Percentiles rank a stretch among this genome's conserved stretches.
phyloP scores from a whole-genome alignment of 1,284 basidiomycete genomes.

The Golubevia pallescens region DNA sequence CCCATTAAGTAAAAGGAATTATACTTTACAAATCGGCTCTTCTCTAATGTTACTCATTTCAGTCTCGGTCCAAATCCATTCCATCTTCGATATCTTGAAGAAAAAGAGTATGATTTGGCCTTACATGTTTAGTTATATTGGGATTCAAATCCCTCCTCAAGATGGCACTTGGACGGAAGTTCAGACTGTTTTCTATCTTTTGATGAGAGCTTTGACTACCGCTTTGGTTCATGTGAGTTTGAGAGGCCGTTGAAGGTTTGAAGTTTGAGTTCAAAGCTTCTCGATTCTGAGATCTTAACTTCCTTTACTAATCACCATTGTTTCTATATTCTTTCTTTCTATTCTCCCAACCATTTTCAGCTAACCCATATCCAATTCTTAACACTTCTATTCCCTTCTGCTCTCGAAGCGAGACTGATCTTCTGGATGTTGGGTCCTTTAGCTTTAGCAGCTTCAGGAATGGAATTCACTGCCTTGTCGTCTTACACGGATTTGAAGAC shows the following conservation, averaged over 20 bases:
- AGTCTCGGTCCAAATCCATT: constrained; percentile 33
- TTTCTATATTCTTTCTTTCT: neutral
- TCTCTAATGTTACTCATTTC: constrained; percentile 46
- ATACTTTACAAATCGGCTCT: constrained; percentile 44
- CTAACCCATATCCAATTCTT: constrained; percentile 62
- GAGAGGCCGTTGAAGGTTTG: no score
- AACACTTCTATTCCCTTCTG: constrained; percentile 52
- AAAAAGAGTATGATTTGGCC: constrained; percentile 31
- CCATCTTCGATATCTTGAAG: constrained; percentile 27
- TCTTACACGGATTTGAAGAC: constrained; percentile 59
- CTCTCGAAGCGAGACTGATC: constrained; percentile 64
- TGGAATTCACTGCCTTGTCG: constrained; percentile 81
- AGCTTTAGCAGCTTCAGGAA: constrained; percentile 80
- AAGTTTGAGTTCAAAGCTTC: constrained; percentile 9
- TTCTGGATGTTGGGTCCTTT: constrained; percentile 73
- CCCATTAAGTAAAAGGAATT: constrained; percentile 52
- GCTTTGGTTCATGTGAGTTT: constrained; percentile 32
- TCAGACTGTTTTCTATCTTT: constrained; percentile 46
- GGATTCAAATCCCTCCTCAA: constrained; percentile 40
- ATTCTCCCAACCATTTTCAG: no score
- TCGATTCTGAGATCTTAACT: neutral
- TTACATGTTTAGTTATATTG: constrained; percentile 58
- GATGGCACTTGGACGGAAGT: constrained; percentile 41
- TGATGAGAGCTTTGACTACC: constrained; percentile 51
- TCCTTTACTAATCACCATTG: neutral